phyloP scores from a whole-genome alignment of 1,284 basidiomycete species.

The Leccinum ponderosum region DNA sequence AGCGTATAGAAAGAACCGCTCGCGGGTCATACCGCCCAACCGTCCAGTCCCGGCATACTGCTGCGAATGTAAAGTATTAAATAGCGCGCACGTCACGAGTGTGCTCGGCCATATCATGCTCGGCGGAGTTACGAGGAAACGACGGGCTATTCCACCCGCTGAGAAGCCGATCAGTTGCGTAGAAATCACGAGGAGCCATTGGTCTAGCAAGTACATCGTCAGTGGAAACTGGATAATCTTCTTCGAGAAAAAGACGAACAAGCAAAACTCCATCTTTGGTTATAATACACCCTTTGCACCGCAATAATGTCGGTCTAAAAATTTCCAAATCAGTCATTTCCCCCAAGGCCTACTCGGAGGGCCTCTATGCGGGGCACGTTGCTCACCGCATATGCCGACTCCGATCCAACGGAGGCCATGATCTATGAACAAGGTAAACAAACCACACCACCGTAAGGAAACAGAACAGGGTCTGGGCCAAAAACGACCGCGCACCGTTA shows the following conservation, averaged over 20 bases:
- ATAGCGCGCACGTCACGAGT: slow-evolving; percentile 49
- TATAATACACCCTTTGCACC: slow-evolving; percentile 35
- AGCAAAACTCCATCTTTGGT: slow-evolving; percentile 30
- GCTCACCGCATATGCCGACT: slow-evolving; percentile 42
- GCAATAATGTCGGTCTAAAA: slow-evolving; percentile 41
- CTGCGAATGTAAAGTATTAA: slow-evolving; percentile 56
- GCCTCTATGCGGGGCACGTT: neutral
- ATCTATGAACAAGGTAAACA: slow-evolving; percentile 27
- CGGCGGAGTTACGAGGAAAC: slow-evolving; percentile 43
- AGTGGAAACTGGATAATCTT: neutral
- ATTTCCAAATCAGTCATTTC: slow-evolving; percentile 33
- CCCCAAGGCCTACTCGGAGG: neutral
- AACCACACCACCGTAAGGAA: neutral
- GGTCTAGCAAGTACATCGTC: slow-evolving; percentile 15
- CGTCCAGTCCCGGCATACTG: slow-evolving; percentile 44
- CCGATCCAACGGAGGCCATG: slow-evolving; percentile 48
- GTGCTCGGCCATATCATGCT: slow-evolving; percentile 52
- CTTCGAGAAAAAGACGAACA: slow-evolving; percentile 17
- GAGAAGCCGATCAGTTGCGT: slow-evolving; percentile 46
- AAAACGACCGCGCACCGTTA: slow-evolving; percentile 39
- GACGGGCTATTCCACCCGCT: slow-evolving; percentile 41
- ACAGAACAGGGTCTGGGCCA: neutral
- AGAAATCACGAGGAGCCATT: slow-evolving; percentile 37
- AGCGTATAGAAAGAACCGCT: slow-evolving; percentile 49
- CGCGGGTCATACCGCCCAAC: slow-evolving; percentile 44